Evolutionary conservation across 2,329 filamentous ascomycete species (phyloP), one percentile per base, ranked within the genome.

Genomic region (Ophiocordyceps camponoti-rufipedis): DNA sequence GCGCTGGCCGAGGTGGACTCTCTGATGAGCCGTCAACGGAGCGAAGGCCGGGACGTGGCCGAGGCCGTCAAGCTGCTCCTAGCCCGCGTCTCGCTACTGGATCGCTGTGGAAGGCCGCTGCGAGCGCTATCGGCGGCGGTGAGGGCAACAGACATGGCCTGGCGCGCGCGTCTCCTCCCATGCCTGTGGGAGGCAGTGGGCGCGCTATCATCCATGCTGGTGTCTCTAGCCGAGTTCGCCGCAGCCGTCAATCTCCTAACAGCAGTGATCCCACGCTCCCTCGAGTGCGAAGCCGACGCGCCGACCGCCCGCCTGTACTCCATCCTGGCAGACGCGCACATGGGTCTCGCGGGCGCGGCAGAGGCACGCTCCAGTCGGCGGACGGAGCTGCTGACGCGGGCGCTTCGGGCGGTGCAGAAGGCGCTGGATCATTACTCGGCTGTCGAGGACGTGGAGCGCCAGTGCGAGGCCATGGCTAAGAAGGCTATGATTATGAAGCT

Each of bases 391-490:
- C 59, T 84, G 54, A 71, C 69, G 8, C 67, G 69, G 45, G 80
- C 78, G 0, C 56, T 76, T 45, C 69, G 70, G 35, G 75, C 78
- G 29, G 68, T 84, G 43, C 75, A 82, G 46, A 72, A 67, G 49
- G 75, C 80, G 0, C 77, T 79, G 52, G 65, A 66, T 31, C 72
- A 79, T 49, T 93, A 75, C 57, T 74, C 77, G 40, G 70, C 68
- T 42, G 66, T 85, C 13, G 78, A 84, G 56, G 83, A 64, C 18
- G 63, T 79, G 13, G 63, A 67, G n/a, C 78, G 77, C 45, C 80
- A 85, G 62, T 80, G 84, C 55, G 82, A 87, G 60, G 78, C 84
- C 68, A 73, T 88, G 64, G 80, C 82, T 18, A 91, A 91, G 68
- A 88, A 85, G 62, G 81, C 83, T 4, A 78, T 78, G 44, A 72